phyloP scores from a whole-genome alignment of 2,329 filamentous ascomycete species.

The Botrytis hyacinthi region DNA sequence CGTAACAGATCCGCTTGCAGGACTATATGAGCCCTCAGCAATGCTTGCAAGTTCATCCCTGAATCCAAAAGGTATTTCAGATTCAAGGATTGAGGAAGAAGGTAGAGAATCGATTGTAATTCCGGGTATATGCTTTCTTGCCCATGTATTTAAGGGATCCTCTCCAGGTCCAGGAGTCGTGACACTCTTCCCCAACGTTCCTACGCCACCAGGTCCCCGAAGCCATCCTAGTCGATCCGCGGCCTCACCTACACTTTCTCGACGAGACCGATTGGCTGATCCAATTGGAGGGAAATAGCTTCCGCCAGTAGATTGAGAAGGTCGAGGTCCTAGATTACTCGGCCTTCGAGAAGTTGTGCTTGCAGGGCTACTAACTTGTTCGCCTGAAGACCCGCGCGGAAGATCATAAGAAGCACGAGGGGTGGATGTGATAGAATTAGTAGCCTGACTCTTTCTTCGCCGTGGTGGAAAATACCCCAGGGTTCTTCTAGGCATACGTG shows the following conservation, averaged over 20 bases:
- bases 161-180: constrained; percentile 76
- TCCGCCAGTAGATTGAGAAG: constrained; percentile 27
- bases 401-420: constrained; percentile 45
- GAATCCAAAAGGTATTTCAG: constrained; percentile 58
- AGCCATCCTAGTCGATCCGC: constrained; percentile 59
- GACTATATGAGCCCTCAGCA: constrained; percentile 42
- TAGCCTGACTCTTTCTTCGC: constrained; percentile 66
- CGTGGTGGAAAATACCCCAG: constrained; percentile 91
- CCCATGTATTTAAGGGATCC: constrained; percentile 80
- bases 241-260: constrained; percentile 40
- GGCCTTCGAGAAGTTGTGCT: constrained; percentile 32
- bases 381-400: constrained; percentile 26
- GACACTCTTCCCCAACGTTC: constrained; percentile 70
- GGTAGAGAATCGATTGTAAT: constrained; percentile 68
- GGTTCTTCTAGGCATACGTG: constrained; percentile 73
- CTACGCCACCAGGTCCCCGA: constrained; percentile 82
- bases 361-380: constrained; percentile 28
- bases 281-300: constrained; percentile 37
- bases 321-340: constrained; percentile 30
- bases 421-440: constrained; percentile 64
- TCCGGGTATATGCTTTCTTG: constrained; percentile 77
- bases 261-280: constrained; percentile 29
- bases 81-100: constrained; percentile 63
- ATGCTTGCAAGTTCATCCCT: constrained; percentile 41
- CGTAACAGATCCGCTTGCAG: constrained; percentile 38